Conservation (phyloP, 2,329 filamentous ascomycete species). For the Dothideomycetidae sp. region DNA sequence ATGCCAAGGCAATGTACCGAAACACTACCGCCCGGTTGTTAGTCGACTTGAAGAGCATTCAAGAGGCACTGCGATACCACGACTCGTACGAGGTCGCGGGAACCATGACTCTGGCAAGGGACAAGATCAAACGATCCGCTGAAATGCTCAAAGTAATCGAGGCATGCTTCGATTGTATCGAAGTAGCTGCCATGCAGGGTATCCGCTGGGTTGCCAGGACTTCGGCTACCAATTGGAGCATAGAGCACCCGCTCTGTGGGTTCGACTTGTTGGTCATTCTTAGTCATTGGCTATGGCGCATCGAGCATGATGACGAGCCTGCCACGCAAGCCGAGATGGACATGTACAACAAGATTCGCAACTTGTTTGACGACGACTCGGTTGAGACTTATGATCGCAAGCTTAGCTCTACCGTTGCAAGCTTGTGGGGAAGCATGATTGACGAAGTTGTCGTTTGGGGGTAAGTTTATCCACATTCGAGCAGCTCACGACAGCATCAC, state of each 20-base stretch:
- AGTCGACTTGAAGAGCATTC: conserved; percentile 88
- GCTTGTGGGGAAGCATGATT: conserved; percentile 94
- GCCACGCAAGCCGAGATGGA: conserved; percentile 67
- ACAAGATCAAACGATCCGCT: conserved; percentile 83
- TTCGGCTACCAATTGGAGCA: conserved; percentile 96
- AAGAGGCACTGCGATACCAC: conserved; percentile 92
- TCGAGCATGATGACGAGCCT: conserved; percentile 96
- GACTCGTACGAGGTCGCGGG: conserved; percentile 94
- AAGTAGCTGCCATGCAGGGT: conserved; percentile 85
- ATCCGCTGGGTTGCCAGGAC: conserved; percentile 97
- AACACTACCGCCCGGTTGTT: conserved; percentile 85
- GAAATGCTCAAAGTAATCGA: conserved; percentile 99
- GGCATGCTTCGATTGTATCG: conserved; percentile 94
- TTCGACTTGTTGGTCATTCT: conserved; percentile 97
- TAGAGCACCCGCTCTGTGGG: conserved; percentile 91
- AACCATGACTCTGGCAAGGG: conserved; percentile 86
- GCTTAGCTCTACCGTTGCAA: conserved; percentile 86
- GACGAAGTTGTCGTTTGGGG: conserved; percentile 99
- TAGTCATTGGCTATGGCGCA: conserved; percentile 93
- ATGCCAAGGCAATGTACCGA: conserved; percentile 91
- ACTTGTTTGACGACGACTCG: conserved; percentile 80
- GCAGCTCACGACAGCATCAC: conserved; percentile 16
- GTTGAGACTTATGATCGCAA: conserved; percentile 69
- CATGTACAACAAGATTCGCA: conserved; percentile 88
- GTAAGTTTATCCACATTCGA: conserved; percentile 45